phyloP scores from a whole-genome alignment of 2,329 filamentous ascomycete species.

The Rutstroemia sydowiana region DNA sequence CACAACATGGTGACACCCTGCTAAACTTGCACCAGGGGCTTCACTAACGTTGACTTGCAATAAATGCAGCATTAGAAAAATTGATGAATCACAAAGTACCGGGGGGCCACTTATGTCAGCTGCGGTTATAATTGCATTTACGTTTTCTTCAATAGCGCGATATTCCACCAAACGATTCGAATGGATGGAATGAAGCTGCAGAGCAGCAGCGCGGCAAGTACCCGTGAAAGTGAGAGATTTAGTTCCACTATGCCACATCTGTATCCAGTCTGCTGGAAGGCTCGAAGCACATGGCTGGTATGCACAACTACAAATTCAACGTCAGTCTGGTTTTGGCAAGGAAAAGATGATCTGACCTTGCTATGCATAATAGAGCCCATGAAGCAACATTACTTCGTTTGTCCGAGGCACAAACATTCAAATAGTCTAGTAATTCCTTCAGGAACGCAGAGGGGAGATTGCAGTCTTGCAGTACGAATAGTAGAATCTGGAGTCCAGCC shows the following conservation, averaged over 20 bases:
- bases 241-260: slow-evolving; percentile 67
- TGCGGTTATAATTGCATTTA: slow-evolving; percentile 65
- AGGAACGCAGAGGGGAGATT: slow-evolving; percentile 45
- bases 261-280: slow-evolving; percentile 53
- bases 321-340: slow-evolving; percentile 2
- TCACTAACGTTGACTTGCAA: slow-evolving; percentile 59
- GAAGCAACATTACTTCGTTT: slow-evolving; percentile 60
- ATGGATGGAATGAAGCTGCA: slow-evolving; percentile 60
- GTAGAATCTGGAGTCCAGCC: slow-evolving; percentile 43
- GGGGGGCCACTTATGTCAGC: slow-evolving; percentile 78
- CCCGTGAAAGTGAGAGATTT: slow-evolving; percentile 62
- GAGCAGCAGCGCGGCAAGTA: slow-evolving; percentile 69
- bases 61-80: slow-evolving; percentile 64
- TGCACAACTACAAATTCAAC: slow-evolving; percentile 37
- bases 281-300: slow-evolving; percentile 34
- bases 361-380: slow-evolving; percentile 80
- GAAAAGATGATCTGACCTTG: slow-evolving; percentile 51
- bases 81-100: slow-evolving; percentile 69
- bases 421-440: slow-evolving; percentile 46
- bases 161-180: slow-evolving; percentile 59
- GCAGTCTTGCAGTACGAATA: slow-evolving; percentile 40
- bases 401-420: slow-evolving; percentile 56
- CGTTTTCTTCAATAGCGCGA: slow-evolving; percentile 57
- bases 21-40: slow-evolving; percentile 60
- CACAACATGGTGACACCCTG: slow-evolving; percentile 63